phyloP scores from a whole-genome alignment of 805 yeast species.

The Saccharomycopsis guyanensis region DNA sequence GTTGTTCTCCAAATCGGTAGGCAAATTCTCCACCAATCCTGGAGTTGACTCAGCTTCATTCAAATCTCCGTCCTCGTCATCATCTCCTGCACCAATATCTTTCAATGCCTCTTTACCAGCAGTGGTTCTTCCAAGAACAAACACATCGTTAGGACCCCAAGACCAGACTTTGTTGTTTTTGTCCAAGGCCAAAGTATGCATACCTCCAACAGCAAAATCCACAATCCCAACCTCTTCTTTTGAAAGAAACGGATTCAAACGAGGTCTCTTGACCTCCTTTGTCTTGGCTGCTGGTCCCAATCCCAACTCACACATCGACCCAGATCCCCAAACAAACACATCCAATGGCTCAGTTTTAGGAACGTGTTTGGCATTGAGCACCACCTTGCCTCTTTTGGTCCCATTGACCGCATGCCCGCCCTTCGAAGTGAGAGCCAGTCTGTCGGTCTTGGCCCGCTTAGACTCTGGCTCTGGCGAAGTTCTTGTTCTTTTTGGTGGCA shows the following conservation, averaged over 20 bases:
- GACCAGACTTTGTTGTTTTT: slow-evolving; percentile 79
- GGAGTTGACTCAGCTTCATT: slow-evolving; percentile 91
- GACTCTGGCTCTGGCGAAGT: neutral
- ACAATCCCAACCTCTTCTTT: slow-evolving; percentile 63
- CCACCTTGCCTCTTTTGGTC: neutral
- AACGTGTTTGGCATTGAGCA: neutral
- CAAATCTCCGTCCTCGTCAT: slow-evolving; percentile 67
- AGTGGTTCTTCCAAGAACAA: slow-evolving; percentile 84
- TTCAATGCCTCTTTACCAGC: slow-evolving; percentile 58
- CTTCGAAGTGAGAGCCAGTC: neutral
- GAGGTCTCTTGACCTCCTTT: slow-evolving; percentile 92
- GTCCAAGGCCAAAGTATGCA: slow-evolving; percentile 85
- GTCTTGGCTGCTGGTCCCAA: slow-evolving; percentile 91
- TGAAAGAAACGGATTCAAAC: slow-evolving; percentile 72
- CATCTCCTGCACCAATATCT: slow-evolving; percentile 54
- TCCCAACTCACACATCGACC: slow-evolving; percentile 96
- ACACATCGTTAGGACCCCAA: slow-evolving; percentile 96
- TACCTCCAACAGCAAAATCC: slow-evolving; percentile 91
- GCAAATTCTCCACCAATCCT: slow-evolving; percentile 59
- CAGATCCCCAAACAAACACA: slow-evolving; percentile 91
- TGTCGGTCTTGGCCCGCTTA: neutral
- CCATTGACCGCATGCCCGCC: neutral
- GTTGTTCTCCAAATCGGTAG: slow-evolving; percentile 33
- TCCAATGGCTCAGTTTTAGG: slow-evolving; percentile 57
- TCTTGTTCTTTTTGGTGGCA: neutral